phyloP scores from a whole-genome alignment of 73 alveolate species.

The Breviolum minutum region DNA sequence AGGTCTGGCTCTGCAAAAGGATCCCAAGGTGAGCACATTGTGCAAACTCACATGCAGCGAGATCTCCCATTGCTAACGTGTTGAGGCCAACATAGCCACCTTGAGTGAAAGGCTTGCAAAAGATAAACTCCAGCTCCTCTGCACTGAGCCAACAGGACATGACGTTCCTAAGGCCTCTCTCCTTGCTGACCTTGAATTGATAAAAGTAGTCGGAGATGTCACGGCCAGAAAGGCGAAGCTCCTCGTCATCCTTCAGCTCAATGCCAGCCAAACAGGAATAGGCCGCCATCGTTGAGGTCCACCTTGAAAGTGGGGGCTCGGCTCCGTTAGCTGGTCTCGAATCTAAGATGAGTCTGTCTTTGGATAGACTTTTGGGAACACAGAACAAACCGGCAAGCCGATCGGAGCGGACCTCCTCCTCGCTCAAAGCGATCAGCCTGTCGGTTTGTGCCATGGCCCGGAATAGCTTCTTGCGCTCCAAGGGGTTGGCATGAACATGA shows the following conservation, averaged over 20 bases:
- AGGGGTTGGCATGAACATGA: background rate
- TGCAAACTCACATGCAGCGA: background rate
- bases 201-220: background rate
- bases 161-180: background rate
- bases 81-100: background rate
- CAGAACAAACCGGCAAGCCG: background rate
- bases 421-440: background rate
- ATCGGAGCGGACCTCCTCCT: too few species aligned
- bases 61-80: conserved; percentile 24
- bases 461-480: background rate
- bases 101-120: background rate
- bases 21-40: background rate
- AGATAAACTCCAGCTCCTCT: background rate
- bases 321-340: background rate
- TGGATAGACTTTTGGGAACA: background rate
- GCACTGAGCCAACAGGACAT: background rate
- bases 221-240: background rate
- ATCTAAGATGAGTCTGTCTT: conserved; percentile 4
- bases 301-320: background rate
- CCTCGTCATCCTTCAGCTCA: background rate
- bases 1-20: background rate
- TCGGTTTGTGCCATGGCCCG: background rate
- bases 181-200: background rate
- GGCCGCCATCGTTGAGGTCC: background rate
- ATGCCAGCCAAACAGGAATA: background rate